These are phyloP conservation scores for Neltuma alba DNA, from an alignment of 306 rosid species.

Conservation along the genomic window DNA sequence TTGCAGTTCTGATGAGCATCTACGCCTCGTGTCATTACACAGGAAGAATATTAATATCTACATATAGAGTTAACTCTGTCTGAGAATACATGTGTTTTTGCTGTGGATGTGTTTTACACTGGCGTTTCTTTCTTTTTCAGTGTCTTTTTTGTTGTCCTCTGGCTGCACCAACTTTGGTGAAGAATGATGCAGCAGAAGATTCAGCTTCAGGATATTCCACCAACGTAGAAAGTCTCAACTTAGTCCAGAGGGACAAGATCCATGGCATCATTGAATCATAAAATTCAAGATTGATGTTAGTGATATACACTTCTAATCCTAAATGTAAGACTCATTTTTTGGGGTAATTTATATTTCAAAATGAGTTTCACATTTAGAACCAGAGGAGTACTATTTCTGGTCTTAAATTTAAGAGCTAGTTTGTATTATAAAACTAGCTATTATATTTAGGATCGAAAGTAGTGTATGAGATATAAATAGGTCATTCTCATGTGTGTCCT, in stretches of 20 bases:
- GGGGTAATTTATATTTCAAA: too few relatives aligned
- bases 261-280: conserved; percentile 32
- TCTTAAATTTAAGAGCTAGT: too few relatives aligned
- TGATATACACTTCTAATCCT: too few relatives aligned
- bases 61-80: not conserved
- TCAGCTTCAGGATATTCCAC: not conserved
- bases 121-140: not conserved
- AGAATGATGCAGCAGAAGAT: not conserved
- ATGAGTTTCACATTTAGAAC: too few relatives aligned
- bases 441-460: too few relatives aligned
- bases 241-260: conserved; percentile 38
- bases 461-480: too few relatives aligned
- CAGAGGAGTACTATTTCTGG: too few relatives aligned
- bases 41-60: not conserved
- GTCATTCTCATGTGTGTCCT: too few relatives aligned
- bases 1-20: not conserved
- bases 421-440: too few relatives aligned
- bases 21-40: too few relatives aligned
- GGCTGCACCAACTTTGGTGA: not conserved
- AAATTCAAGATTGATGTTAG: too few relatives aligned
- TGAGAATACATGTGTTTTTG: not conserved
- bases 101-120: conserved; percentile 1
- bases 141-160: conserved; percentile 19
- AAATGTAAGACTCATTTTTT: too few relatives aligned
- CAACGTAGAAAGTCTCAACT: conserved; percentile 27